Conservation (phyloP, 257 asterid genomes). For the Verbena officinalis region DNA sequence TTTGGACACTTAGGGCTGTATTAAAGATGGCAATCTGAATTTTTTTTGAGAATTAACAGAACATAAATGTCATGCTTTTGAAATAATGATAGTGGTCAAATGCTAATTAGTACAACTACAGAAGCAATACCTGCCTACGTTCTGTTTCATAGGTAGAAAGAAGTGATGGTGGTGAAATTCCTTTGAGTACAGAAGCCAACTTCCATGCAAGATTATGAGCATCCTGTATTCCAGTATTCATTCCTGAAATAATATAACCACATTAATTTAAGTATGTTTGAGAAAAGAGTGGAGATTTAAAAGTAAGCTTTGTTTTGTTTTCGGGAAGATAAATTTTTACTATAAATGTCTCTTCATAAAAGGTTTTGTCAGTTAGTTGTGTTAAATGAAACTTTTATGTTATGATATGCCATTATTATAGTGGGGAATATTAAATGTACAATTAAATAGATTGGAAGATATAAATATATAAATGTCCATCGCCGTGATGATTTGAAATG, state of each 20-base stretch:
- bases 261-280: no score
- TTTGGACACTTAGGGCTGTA: conserved; percentile 82
- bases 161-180: conserved; percentile 64
- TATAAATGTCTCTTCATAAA: no score
- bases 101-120: conserved; percentile 11
- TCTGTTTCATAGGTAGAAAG: conserved; percentile 82
- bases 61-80: conserved; percentile 21
- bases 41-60: conserved; percentile 25
- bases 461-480: no score
- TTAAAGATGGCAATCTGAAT: conserved; percentile 79
- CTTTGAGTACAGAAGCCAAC: conserved; percentile 72
- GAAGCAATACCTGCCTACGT: conserved; percentile 69
- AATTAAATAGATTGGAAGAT: no score
- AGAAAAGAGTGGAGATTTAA: no score
- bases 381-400: no score
- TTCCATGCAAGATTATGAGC: conserved; percentile 99
- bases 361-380: no score
- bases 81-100: conserved; percentile 13
- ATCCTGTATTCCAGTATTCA: conserved; percentile 98
- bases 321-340: no score
- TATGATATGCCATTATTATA: no score
- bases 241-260: conserved; percentile 54
- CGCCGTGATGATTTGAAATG: no score
- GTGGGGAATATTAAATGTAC: no score
- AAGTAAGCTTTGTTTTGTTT: no score